Base-by-base conservation (phyloP, 2,329 filamentous ascomycete genomes). In the Apiospora aurea region DNA sequence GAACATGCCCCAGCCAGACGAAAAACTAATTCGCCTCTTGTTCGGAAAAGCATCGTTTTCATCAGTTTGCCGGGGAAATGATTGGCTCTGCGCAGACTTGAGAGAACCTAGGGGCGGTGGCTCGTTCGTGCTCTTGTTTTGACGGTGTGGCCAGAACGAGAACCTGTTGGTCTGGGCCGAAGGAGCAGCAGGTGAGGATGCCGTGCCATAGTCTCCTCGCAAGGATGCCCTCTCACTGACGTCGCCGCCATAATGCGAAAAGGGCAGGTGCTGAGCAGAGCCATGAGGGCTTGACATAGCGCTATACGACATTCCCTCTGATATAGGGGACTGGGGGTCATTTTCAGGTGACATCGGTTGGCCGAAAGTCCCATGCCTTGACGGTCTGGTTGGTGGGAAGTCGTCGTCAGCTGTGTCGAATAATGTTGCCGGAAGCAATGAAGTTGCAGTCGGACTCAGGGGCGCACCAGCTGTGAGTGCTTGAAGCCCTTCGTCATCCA, bases 391-490 rank as follows among this genome's bases (percentile, higher is more conserved):
- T 24, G 74, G 75, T 49, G 85, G 84, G 76, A 85, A 87, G 51
- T 91, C 86, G 67, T 92, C 91, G 64, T 91, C 84, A 47, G 80
- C 72, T 75, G 93, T 91, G 69, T 92, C 90, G 73, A 89, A 84
- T 73, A 88, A 87, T n/a, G 84, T 85, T 7, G 93, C 93, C 0
- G 94, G 94, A 21, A 97, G 83, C 4, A 96, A 85, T 21, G 91
- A 88, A 41, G 92, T 91, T 2, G 93, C 94, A 4, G 92, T 93
- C 1, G 94, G 94, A 76, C 93, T 95, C 79, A 96, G 88, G 0
- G 92, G 92, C 2, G 92, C 93, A 41, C 89, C 90, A 24, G 86
- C 88, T 3, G 87, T 90, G 47, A 92, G 80, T 24, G 86, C 86
- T 72, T 89, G 89, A 5, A 92, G 82, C 24, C 92, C 91, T 1